Conservation (phyloP, 2,329 filamentous ascomycete genomes). For the Lasiodiplodia gonubiensis region DNA sequence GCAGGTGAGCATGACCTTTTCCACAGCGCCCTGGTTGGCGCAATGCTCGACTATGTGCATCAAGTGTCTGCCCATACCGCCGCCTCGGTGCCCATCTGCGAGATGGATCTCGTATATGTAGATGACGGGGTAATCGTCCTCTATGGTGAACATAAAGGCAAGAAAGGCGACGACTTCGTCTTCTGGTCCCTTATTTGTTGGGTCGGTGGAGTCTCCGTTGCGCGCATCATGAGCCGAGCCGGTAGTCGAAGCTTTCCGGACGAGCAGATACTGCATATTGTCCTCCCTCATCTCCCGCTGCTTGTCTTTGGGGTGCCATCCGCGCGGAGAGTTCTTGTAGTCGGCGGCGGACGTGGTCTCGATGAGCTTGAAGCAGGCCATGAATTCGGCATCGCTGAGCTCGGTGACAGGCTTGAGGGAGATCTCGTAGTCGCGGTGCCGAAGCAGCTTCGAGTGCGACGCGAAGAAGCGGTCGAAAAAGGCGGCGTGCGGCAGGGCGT, state of each 20-base stretch:
- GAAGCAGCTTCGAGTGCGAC: conserved; percentile 4
- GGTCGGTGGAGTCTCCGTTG: neutral
- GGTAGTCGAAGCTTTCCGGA: conserved; percentile 47
- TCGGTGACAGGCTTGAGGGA: conserved; percentile 33
- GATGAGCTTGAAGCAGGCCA: conserved; percentile 62
- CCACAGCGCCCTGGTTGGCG: conserved; percentile 60
- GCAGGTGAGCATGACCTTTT: conserved; percentile 77
- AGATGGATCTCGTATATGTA: conserved; percentile 85
- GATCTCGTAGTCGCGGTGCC: conserved; percentile 37
- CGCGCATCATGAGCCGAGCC: neutral
- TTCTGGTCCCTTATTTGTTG: neutral
- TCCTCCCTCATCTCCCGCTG: conserved; percentile 69
- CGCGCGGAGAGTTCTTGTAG: conserved; percentile 66
- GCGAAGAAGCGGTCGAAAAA: conserved; percentile 29
- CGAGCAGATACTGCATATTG: conserved; percentile 72
- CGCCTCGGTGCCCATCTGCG: conserved; percentile 61
- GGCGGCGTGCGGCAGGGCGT: conserved; percentile 16
- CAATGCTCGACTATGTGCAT: conserved; percentile 62
- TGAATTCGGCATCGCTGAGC: conserved; percentile 49
- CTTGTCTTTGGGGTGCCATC: conserved; percentile 70
- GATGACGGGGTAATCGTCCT: conserved; percentile 66
- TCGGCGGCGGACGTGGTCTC: conserved; percentile 67
- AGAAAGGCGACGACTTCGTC: conserved; percentile 50
- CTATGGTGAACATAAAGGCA: conserved; percentile 72
- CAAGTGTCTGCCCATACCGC: conserved; percentile 65